These are phyloP conservation scores for Kwoniella dejecticola DNA, from an alignment of 768 basidiomycete genomes.

Conservation along the genomic window DNA sequence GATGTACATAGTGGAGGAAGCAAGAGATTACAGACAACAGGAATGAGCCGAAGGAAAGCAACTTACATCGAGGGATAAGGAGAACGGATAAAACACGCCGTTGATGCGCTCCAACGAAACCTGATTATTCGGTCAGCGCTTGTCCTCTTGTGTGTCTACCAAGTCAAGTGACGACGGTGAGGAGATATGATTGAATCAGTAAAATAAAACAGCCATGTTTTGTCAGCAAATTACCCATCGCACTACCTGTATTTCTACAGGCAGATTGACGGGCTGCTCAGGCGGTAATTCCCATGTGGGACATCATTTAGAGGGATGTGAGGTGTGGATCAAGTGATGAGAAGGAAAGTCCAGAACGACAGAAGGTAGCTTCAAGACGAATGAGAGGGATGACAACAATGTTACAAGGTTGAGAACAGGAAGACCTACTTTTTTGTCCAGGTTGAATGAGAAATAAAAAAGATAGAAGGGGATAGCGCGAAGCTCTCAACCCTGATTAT, in stretches of 20 bases:
- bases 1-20: too few relatives aligned
- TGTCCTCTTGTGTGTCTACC: too few relatives aligned
- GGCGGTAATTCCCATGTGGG: slow-evolving; percentile 55
- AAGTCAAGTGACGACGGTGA: too few relatives aligned
- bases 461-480: slow-evolving; percentile 20
- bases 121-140: too few relatives aligned
- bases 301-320: slow-evolving; percentile 38
- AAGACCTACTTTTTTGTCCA: slow-evolving; percentile 15
- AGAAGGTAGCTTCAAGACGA: too few relatives aligned
- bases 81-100: too few relatives aligned
- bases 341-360: too few relatives aligned
- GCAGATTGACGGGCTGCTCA: slow-evolving; percentile 35
- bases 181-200: slow-evolving; percentile 22
- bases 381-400: too few relatives aligned
- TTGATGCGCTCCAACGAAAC: too few relatives aligned
- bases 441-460: too few relatives aligned
- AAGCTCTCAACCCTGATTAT: slow-evolving; percentile 22
- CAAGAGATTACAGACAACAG: not conserved
- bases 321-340: not conserved
- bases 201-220: slow-evolving; percentile 56
- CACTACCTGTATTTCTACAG: slow-evolving; percentile 36
- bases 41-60: not conserved
- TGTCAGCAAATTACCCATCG: slow-evolving; percentile 38
- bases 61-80: too few relatives aligned
- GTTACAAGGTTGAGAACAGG: not conserved